A percentile compares a stretch with the other conserved stretches of the same genome.
Evolutionary conservation across 805 yeast genomes (phyloP).

Genomic region (Geotrichum ghanense): DNA sequence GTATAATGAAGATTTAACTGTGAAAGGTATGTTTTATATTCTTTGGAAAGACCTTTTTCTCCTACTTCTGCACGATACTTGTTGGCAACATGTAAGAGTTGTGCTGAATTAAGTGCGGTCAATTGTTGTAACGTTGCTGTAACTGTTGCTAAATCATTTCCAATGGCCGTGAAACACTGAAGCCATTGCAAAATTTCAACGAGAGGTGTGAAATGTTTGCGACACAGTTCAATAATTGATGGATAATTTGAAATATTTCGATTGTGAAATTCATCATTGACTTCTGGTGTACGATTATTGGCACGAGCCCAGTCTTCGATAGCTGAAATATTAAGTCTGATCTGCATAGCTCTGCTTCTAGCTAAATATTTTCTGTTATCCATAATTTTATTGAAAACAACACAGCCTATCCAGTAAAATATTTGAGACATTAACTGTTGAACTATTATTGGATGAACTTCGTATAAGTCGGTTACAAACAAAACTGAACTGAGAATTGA

Average conservation of each 20-base stretch:
- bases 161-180: conserved; percentile 68
- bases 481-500: conserved; percentile 83
- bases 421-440: conserved; percentile 71
- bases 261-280: conserved; percentile 17
- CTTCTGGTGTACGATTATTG: conserved; percentile 41
- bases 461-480: conserved; percentile 72
- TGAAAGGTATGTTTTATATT: conserved; percentile 34
- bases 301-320: conserved; percentile 89
- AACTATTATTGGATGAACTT: conserved; percentile 65
- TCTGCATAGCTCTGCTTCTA: conserved; percentile 79
- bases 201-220: conserved; percentile 55
- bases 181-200: conserved; percentile 81
- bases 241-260: conserved; percentile 32
- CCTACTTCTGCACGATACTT: conserved; percentile 76
- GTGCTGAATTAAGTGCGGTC: conserved; percentile 54
- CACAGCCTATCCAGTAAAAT: conserved; percentile 63
- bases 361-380: conserved; percentile 60
- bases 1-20: conserved; percentile 24
- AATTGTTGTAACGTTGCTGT: conserved; percentile 41
- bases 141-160: conserved; percentile 34
- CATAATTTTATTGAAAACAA: conserved; percentile 62
- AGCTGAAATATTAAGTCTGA: conserved; percentile 72
- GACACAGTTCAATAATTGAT: conserved; percentile 53
- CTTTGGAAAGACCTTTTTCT: conserved; percentile 54
- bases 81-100: conserved; percentile 57